Percentiles rank a stretch among this genome's conserved stretches.
Evolutionary conservation across 441 rosid species (phyloP).

Genomic region (Bocquillonia castaneifolia): DNA sequence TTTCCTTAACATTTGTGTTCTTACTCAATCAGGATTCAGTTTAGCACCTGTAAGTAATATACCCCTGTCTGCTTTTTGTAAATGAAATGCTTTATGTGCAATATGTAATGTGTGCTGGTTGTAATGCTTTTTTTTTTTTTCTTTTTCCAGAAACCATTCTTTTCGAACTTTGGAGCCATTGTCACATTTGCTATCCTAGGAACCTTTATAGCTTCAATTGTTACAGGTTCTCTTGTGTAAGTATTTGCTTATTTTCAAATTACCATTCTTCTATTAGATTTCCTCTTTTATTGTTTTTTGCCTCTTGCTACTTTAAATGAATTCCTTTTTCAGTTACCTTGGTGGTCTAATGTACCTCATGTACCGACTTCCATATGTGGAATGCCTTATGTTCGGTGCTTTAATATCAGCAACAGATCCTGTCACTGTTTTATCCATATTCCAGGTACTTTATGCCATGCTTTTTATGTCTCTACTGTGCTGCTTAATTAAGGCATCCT

Average conservation of each 20-base stretch:
- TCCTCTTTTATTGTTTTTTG: neutral
- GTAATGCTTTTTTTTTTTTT: neutral
- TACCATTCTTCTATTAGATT: neutral
- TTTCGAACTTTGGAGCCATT: constrained; percentile 95
- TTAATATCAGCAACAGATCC: constrained; percentile 99
- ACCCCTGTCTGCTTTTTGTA: neutral
- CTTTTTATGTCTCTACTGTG: neutral
- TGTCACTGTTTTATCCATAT: constrained; percentile 92
- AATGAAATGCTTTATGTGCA: neutral
- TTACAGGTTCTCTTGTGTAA: constrained; percentile 86
- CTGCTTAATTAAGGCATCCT: neutral
- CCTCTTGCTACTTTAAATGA: constrained; percentile 12
- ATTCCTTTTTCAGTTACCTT: constrained; percentile 56
- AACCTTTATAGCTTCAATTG: constrained; percentile 77
- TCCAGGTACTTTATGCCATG: constrained; percentile 63
- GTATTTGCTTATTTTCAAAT: constrained; percentile 22
- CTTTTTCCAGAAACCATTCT: constrained; percentile 81
- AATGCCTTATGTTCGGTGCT: constrained; percentile 96
- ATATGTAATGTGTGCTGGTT: neutral
- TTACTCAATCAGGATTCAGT: constrained; percentile 95
- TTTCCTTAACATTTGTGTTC: constrained; percentile 50
- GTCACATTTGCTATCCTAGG: constrained; percentile 88
- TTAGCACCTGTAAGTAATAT: constrained; percentile 67
- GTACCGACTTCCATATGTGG: constrained; percentile 85
- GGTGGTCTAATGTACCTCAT: constrained; percentile 79